Conservation (phyloP, 352 stramenopile genomes). For the Globisporangium sylvaticum region DNA sequence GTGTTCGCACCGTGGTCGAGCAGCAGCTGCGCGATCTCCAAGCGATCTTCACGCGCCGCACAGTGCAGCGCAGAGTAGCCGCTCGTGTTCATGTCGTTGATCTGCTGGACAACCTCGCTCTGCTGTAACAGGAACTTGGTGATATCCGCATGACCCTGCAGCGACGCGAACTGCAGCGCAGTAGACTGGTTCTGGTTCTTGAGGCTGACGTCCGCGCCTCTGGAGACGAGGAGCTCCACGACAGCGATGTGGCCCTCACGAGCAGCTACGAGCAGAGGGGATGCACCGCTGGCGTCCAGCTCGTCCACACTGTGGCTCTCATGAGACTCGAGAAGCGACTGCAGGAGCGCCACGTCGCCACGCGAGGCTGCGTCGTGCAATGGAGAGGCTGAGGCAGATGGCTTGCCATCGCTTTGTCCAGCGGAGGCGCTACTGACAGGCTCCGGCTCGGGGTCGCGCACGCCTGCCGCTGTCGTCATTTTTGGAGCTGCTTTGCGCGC, state of each 20-base stretch:
- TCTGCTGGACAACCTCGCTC: not conserved
- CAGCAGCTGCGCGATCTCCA: constrained; percentile 3
- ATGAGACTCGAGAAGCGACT: not conserved
- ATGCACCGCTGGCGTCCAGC: constrained; percentile 5
- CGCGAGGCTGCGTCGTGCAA: not conserved
- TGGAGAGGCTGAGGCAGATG: too few species aligned
- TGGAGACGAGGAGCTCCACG: constrained; percentile 6
- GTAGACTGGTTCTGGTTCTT: constrained; percentile 7
- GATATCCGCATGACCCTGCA: not conserved
- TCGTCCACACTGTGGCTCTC: constrained; percentile 2
- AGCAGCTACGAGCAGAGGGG: constrained; percentile 8
- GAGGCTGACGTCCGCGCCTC: not conserved
- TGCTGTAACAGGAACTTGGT: constrained; percentile 4
- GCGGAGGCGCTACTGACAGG: not conserved
- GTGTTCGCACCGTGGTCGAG: constrained; percentile 7
- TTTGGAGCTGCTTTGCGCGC: not conserved
- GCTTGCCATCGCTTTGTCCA: not conserved
- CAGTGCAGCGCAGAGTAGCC: constrained; percentile 12
- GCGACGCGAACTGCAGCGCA: constrained; percentile 4
- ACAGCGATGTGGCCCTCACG: constrained; percentile 9
- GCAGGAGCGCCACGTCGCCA: not conserved
- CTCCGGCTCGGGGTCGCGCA: not conserved
- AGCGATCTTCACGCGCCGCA: not conserved
- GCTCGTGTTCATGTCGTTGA: constrained; percentile 8
- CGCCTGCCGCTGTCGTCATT: not conserved